phyloP scores from a whole-genome alignment of 805 yeast genomes.

The Kockiozyma suomiensis region DNA sequence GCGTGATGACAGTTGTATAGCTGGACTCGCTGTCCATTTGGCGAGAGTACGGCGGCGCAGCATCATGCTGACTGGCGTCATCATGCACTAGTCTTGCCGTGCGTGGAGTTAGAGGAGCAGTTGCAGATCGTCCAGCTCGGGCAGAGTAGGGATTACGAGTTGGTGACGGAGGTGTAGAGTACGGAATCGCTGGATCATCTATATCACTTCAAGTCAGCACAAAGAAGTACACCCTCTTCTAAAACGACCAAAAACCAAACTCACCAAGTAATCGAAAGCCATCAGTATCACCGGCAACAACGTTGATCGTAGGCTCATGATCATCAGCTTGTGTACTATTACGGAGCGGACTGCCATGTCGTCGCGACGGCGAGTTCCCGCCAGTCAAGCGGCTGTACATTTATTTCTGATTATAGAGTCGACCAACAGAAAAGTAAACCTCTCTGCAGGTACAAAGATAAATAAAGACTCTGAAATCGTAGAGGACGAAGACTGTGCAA shows the following conservation, averaged over 20 bases:
- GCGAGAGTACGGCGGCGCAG: neutral
- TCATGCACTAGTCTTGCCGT: conserved; percentile 1
- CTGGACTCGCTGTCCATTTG: neutral
- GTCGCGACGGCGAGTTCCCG: neutral
- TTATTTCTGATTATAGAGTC: no score
- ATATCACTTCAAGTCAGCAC: neutral
- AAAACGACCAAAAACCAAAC: neutral
- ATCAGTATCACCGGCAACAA: neutral
- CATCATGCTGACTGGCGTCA: conserved; percentile 1
- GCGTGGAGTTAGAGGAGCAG: conserved; percentile 7
- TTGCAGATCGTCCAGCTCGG: neutral
- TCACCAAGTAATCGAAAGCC: neutral
- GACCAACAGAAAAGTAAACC: no score
- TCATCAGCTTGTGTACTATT: neutral
- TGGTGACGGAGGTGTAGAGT: conserved; percentile 32
- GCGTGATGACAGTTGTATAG: conserved; percentile 7
- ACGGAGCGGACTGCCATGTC: conserved; percentile 8
- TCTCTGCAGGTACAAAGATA: no score
- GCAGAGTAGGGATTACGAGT: conserved; percentile 14
- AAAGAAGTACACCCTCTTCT: neutral
- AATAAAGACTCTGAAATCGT: no score
- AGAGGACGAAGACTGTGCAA: no score
- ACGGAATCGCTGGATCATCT: conserved; percentile 33
- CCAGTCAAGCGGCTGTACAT: no score
- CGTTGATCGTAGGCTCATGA: neutral